phyloP scores from a whole-genome alignment of 441 rosid species.

The Pelargonium myrrhifolium region DNA sequence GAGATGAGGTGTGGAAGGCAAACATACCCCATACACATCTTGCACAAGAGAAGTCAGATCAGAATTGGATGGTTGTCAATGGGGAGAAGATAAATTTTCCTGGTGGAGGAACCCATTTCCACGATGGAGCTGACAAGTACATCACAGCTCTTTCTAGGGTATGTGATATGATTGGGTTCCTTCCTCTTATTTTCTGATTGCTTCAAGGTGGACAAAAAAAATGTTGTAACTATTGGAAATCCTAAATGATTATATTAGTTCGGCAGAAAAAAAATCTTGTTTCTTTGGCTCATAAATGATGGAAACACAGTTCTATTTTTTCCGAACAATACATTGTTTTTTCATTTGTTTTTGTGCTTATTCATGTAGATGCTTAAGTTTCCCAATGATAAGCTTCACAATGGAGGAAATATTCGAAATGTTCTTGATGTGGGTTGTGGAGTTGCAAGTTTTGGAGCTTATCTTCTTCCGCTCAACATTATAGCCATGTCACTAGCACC shows the following conservation, averaged over 20 bases:
- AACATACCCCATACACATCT: slow-evolving; percentile 99
- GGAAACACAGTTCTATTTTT: not conserved
- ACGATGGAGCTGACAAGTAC: slow-evolving; percentile 95
- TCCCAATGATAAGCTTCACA: slow-evolving; percentile 53
- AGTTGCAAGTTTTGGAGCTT: slow-evolving; percentile 97
- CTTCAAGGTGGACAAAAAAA: no score
- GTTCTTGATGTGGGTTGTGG: slow-evolving; percentile 98
- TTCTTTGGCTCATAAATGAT: not conserved
- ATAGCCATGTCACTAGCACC: slow-evolving; percentile 91
- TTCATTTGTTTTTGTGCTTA: slow-evolving; percentile 2
- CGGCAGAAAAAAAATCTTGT: no score
- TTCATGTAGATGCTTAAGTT: slow-evolving; percentile 83
- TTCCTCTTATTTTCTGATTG: no score
- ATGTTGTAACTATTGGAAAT: no score
- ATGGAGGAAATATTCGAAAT: slow-evolving; percentile 70
- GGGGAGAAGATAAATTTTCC: slow-evolving; percentile 87
- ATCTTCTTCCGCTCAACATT: slow-evolving; percentile 76
- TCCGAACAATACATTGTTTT: slow-evolving; percentile 5
- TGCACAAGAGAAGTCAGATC: slow-evolving; percentile 94
- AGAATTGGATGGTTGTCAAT: slow-evolving; percentile 98
- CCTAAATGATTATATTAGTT: not conserved
- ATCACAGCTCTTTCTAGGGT: slow-evolving; percentile 88
- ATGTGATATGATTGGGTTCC: slow-evolving; percentile 14
- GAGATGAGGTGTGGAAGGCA: slow-evolving; percentile 97
- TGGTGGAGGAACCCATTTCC: slow-evolving; percentile 99